A percentile compares a stretch with the other conserved stretches of the same genome.
Evolutionary conservation across 2,329 filamentous ascomycete genomes (phyloP).

Genomic region (Fusarium algeriense): DNA sequence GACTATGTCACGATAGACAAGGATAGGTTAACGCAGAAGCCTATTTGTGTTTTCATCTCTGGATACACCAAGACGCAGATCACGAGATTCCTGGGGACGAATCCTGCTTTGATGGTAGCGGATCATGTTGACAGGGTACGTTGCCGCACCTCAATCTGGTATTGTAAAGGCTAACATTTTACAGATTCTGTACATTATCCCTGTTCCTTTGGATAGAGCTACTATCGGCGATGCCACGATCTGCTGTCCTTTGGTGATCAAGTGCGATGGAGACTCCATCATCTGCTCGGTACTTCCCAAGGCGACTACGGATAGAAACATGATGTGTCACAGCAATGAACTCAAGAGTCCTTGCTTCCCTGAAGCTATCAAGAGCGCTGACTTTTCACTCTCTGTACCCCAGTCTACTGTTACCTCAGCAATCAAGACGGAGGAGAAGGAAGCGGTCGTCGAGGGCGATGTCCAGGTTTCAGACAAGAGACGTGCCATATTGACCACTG

Average conservation of each 20-base stretch:
- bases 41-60: slow-evolving; percentile 16
- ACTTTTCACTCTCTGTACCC: neutral
- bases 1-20: slow-evolving; percentile 8
- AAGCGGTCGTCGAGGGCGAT: fast-evolving
- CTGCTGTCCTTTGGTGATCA: slow-evolving; percentile 20
- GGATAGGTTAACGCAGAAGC: neutral
- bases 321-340: neutral
- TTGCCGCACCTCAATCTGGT: fast-evolving
- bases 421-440: fast-evolving
- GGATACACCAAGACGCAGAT: neutral
- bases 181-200: slow-evolving; percentile 12
- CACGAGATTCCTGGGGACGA: neutral
- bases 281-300: slow-evolving; percentile 14
- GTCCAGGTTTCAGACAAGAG: neutral
- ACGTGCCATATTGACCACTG: neutral
- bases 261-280: neutral
- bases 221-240: slow-evolving; percentile 14
- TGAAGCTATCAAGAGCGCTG: slow-evolving; percentile 8
- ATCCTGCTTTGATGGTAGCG: neutral
- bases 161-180: neutral
- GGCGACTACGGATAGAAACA: neutral
- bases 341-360: neutral
- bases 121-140: slow-evolving; percentile 19
- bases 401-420: fast-evolving
- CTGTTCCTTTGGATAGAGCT: slow-evolving; percentile 15